Evolutionary conservation across 2,329 filamentous ascomycete species (phyloP), one percentile per base, ranked within the genome.

Genomic region (Penicillium sp.): DNA sequence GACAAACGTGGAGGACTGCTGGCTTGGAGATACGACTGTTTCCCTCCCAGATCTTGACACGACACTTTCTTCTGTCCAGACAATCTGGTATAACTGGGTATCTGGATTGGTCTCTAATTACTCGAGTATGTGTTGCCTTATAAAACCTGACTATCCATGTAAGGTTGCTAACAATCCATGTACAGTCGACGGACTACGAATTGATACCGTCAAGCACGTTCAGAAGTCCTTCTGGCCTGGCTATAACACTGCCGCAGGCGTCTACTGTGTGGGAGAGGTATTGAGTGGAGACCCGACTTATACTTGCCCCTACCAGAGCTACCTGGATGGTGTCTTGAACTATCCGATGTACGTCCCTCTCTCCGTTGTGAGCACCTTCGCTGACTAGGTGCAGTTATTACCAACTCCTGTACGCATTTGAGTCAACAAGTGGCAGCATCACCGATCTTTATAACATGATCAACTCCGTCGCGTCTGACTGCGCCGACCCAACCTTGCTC

Each of bases 31-130:
- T 58, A 77, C 76, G n/a, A 79, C 77, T 16, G 81, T 85, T n/a
- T 78, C 81, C 0, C 81, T 90, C 0, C 85, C 87, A 0, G 87
- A 90, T 63, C 71, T 90, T 13, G 76, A 84, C 56, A 90, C 87
- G 0, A 79, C 83, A 43, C 76, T 78, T 33, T 54, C 74, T 0
- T 70, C 72, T 1, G 82, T 89, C 10, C 78, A 80, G 27, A 69
- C 70, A 16, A 74, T 83, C 2, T 85, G 83, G 69, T 77, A 84
- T 55, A 71, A 76, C n/a, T 90, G 88, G 88, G 78, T 90, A 64
- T 71, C 69, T 18, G 75, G 76, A 43, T 76, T 89, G 0, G 82
- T 89, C 2, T 70, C 78, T 2, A 83, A 86, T 61, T 90, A 88
- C 68, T 78, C 77, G 18, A 86, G 89, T 76, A 85, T 86, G 68